Base-by-base conservation (phyloP, 75 land plant genomes). In the Selaginella moellendorffii region DNA sequence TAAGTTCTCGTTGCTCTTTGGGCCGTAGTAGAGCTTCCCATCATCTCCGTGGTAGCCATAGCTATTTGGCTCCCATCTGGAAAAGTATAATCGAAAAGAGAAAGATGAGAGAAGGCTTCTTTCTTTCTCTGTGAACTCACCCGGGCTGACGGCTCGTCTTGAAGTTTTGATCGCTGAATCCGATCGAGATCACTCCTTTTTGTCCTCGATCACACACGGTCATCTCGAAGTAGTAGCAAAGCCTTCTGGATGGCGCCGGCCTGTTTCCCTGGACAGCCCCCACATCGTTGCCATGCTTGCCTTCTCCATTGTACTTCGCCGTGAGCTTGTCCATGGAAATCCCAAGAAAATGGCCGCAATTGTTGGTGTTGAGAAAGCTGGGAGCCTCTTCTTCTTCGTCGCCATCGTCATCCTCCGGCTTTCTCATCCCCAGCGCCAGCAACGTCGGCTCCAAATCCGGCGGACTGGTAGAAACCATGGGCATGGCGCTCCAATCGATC, bases 41-140 rank as follows among this genome's bases (percentile, higher is more conserved):
- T 93, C 96, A 81, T 93, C 98, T 23, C 98, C 98, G 77, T 93
- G 98, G 69, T 93, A 93, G 10, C 98, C 98, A 68, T 68, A 88
- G 72, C 82, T 88, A 65, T 88, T 93, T n/a, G 65, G 63, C 62
- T 93, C 98, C 98, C 98, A 93, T 12, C 92, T 19, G 25, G 2
- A 56, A 9, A 36, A n/a, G n/a, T n/a, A n/a, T n/a, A n/a, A n/a
- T n/a, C n/a, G n/a, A n/a, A n/a, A n/a, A n/a, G n/a, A n/a, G n/a
- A n/a, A n/a, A n/a, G n/a, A n/a, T n/a, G n/a, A n/a, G n/a, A n/a
- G n/a, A n/a, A n/a, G n/a, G n/a, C n/a, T n/a, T n/a, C n/a, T n/a
- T n/a, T n/a, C n/a, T n/a, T 27, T 17, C 17, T 31, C 2, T 17
- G 51, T 1, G 63, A 36, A 27, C 73, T 56, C 24, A 87, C 84